phyloP scores from a whole-genome alignment of 129 eudicot species.

The Flaveria brownii region DNA sequence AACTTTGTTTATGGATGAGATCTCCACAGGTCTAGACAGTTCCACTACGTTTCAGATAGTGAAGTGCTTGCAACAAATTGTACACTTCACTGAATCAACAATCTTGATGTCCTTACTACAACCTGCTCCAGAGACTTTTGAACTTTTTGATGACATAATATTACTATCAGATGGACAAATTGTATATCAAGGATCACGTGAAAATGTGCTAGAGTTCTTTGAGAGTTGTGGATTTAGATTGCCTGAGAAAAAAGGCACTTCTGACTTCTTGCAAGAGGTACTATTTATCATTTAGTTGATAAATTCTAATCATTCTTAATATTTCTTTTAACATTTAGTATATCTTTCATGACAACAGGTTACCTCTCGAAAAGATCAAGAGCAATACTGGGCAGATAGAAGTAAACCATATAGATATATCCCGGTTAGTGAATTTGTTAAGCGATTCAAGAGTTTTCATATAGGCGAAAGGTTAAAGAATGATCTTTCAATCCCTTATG shows the following conservation, averaged over 20 bases:
- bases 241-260: constrained; percentile 77
- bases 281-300: not conserved
- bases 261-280: constrained; percentile 97
- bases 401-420: constrained; percentile 55
- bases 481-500: constrained; percentile 64
- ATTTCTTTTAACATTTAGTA: not conserved
- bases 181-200: constrained; percentile 82
- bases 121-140: constrained; percentile 91
- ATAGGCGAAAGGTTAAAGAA: constrained; percentile 51
- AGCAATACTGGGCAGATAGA: constrained; percentile 75
- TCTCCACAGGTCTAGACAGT: constrained; percentile 88
- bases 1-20: constrained; percentile 84
- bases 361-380: constrained; percentile 78
- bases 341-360: constrained; percentile 45
- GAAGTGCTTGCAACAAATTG: constrained; percentile 82
- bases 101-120: constrained; percentile 81
- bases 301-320: not conserved
- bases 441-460: constrained; percentile 55
- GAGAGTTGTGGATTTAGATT: constrained; percentile 76
- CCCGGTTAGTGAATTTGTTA: constrained; percentile 55
- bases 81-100: constrained; percentile 65
- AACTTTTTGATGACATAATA: constrained; percentile 77
- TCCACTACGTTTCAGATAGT: constrained; percentile 89
- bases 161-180: constrained; percentile 82
- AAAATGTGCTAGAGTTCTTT: constrained; percentile 66